Conservation (phyloP, 768 basidiomycete genomes). For the Termitomyces sp. region DNA sequence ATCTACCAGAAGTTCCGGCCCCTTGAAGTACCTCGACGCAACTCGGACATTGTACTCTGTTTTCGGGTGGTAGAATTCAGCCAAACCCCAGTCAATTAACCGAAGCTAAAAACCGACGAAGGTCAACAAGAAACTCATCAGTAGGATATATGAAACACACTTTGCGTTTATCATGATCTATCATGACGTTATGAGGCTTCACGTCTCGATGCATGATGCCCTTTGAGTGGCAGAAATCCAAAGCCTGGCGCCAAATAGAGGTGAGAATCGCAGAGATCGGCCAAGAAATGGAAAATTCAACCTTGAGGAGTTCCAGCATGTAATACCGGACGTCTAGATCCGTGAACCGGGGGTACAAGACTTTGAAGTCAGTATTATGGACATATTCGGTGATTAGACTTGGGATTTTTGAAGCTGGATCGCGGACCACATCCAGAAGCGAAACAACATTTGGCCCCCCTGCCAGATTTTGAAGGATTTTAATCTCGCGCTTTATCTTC, state of each 20-base stretch:
- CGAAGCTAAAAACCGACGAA: slow-evolving; percentile 60
- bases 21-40: slow-evolving; percentile 97
- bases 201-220: slow-evolving; percentile 99
- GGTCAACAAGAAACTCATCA: slow-evolving; percentile 2
- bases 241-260: slow-evolving; percentile 50
- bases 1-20: slow-evolving; percentile 93
- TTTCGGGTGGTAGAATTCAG: slow-evolving; percentile 97
- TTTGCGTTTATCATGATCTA: slow-evolving; percentile 96
- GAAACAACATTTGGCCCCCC: slow-evolving; percentile 95
- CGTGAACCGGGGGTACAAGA: slow-evolving; percentile 91
- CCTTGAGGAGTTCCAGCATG: slow-evolving; percentile 95
- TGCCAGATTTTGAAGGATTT: slow-evolving; percentile 94
- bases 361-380: slow-evolving; percentile 97
- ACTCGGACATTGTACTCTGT: slow-evolving; percentile 99
- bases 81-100: slow-evolving; percentile 98
- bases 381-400: slow-evolving; percentile 97
- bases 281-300: slow-evolving; percentile 24
- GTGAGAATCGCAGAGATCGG: slow-evolving; percentile 8
- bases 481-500: slow-evolving; percentile 99
- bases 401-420: slow-evolving; percentile 94
- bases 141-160: slow-evolving; percentile 37
- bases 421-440: slow-evolving; percentile 92
- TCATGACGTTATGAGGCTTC: slow-evolving; percentile 99
- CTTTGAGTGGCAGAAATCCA: slow-evolving; percentile 97
- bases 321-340: slow-evolving; percentile 96